Evolutionary conservation across 2,329 filamentous ascomycete species (phyloP), one percentile per base, ranked within the genome.

Genomic region (Ophiostoma sp.): DNA sequence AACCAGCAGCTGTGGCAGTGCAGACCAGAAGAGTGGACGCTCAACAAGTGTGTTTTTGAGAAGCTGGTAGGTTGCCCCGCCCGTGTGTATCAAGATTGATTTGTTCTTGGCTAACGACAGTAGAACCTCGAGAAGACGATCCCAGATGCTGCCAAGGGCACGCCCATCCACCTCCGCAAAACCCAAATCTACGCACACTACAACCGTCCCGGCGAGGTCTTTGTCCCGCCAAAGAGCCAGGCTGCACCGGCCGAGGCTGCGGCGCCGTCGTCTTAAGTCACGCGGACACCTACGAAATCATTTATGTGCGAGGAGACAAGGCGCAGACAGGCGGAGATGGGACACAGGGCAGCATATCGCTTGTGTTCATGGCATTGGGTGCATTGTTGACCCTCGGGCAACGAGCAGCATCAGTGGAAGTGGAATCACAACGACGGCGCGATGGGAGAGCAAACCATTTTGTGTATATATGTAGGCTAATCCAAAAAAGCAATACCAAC

Each of bases 1-100:
- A 99, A 99, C 87, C 96, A 99, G 81, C 93, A 97, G 84, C 86
- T 98, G 74, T 99, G 94, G 92, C 94, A 98, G 81, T 99, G 96
- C 86, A 90, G 96, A 79, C 91, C 90, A 80, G 87, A 89, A 76
- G 96, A 99, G 87, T 91, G 93, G 89, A 91, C 91, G 81, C 86
- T 99, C 79, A 99, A 98, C 87, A 92, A 91, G 85, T 99, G 96
- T 84, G 95, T 98, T 68, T 98, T 93, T 81, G 92, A 98, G 78
- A 98, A 98, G 82, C 84, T 99, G 86, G 96, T 99, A 28, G 1
- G 73, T 73, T 1, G 6, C 39, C 9, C 25, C 61, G 8, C 42
- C 22, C 1, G 50, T 28, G n/a, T n/a, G n/a, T n/a, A n/a, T n/a
- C 33, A 36, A 3, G 33, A 8, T 33, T 6, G 15, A 8, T 9